Conservation (phyloP, 2,329 filamentous ascomycete species). For the Thielaviopsis ethacetica region DNA sequence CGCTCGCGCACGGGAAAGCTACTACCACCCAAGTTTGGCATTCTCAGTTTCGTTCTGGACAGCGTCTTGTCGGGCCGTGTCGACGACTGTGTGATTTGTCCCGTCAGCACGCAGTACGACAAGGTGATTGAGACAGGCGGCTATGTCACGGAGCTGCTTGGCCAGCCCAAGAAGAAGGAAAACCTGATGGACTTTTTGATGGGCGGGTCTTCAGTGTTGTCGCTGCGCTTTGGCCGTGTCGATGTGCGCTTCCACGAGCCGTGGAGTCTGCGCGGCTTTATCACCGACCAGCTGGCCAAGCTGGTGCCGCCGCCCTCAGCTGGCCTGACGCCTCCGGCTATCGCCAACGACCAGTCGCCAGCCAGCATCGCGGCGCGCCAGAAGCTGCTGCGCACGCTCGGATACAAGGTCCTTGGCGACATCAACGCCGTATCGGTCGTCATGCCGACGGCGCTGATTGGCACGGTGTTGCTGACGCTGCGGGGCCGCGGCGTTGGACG, state of each 20-base stretch:
- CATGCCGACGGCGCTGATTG: constrained; percentile 93
- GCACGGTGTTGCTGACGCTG: constrained; percentile 80
- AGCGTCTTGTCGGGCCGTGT: constrained; percentile 78
- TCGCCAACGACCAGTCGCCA: constrained; percentile 23
- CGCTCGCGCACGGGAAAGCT: constrained; percentile 88
- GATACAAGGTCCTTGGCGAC: constrained; percentile 81
- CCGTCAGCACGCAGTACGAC: constrained; percentile 94
- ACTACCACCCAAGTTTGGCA: constrained; percentile 86
- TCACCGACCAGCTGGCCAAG: constrained; percentile 52
- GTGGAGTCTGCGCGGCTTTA: constrained; percentile 75
- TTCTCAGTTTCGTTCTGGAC: constrained; percentile 80
- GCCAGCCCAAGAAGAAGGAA: constrained; percentile 89
- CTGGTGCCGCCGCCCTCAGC: constrained; percentile 14
- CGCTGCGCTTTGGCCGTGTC: constrained; percentile 73
- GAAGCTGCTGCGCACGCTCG: constrained; percentile 67
- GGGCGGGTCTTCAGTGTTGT: constrained; percentile 68
- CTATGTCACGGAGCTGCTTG: constrained; percentile 86
- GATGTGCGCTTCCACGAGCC: constrained; percentile 94
- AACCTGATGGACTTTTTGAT: constrained; percentile 82
- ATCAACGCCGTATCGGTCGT: constrained; percentile 95
- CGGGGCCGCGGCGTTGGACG: constrained; percentile 84
- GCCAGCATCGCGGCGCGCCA: constrained; percentile 41
- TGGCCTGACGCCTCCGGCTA: constrained; percentile 19
- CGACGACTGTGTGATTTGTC: constrained; percentile 81
- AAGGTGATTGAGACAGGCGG: constrained; percentile 97